Conservation (phyloP, 768 basidiomycete species). For the Lenzites betulinus region DNA sequence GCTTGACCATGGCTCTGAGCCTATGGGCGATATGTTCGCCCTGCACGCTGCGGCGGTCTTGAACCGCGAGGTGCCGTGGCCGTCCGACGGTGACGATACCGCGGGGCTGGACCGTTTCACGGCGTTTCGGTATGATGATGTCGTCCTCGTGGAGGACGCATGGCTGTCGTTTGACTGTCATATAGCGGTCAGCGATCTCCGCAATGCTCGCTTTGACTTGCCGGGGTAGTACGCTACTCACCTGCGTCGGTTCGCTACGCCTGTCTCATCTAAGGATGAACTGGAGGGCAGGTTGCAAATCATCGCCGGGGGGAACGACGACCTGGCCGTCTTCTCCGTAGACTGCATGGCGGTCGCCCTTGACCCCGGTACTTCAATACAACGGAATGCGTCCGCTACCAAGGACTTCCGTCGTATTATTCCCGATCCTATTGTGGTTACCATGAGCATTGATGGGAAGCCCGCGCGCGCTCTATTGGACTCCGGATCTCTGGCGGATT, state of each 20-base stretch:
- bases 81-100: too few relatives aligned
- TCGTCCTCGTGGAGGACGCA: too few relatives aligned
- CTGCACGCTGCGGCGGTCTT: too few relatives aligned
- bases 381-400: slow-evolving; percentile 2
- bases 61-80: too few relatives aligned
- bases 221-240: background rate
- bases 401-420: slow-evolving; percentile 11
- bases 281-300: slow-evolving; percentile 5
- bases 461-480: slow-evolving; percentile 25
- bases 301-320: too few relatives aligned
- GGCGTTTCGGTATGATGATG: too few relatives aligned
- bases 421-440: slow-evolving; percentile 15
- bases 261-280: background rate
- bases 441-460: slow-evolving; percentile 23
- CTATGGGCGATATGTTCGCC: too few relatives aligned
- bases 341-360: background rate
- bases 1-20: too few relatives aligned
- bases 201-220: too few relatives aligned
- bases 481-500: slow-evolving; percentile 32
- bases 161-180: too few relatives aligned
- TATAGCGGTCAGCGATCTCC: slow-evolving; percentile 27
- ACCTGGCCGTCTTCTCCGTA: background rate
- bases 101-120: too few relatives aligned
- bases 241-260: background rate
- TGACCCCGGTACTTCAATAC: background rate